These are phyloP conservation scores for Malus fusca DNA, from an alignment of 306 rosid genomes.

Conservation along the genomic window DNA sequence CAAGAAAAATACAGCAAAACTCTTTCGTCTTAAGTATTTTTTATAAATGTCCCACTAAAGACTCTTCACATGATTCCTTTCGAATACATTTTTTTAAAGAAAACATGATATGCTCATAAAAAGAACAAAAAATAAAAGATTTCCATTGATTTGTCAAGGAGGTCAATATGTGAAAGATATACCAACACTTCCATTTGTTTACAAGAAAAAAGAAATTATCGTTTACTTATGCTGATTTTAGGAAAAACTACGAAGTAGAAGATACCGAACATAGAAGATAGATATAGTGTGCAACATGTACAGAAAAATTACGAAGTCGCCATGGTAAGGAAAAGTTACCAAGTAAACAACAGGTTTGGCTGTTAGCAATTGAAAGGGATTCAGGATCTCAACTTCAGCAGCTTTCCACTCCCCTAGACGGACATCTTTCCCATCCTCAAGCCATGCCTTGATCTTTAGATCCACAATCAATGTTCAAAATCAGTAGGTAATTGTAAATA, in stretches of 20 bases:
- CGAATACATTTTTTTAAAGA: not conserved
- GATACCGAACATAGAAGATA: not conserved
- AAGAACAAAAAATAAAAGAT: not conserved
- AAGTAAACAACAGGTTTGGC: constrained; percentile 96
- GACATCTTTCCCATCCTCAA: constrained; percentile 81
- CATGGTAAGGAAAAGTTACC: constrained; percentile 30
- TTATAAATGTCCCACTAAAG: not conserved
- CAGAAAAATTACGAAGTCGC: not conserved
- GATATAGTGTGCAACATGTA: not conserved
- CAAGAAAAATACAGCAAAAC: not conserved
- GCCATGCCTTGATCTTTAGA: constrained; percentile 67
- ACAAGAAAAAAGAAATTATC: not conserved
- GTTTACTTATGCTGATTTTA: not conserved
- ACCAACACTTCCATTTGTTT: not conserved
- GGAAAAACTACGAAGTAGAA: not conserved
- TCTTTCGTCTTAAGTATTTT: not conserved
- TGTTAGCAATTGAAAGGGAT: constrained; percentile 89
- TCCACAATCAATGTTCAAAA: constrained; percentile 13
- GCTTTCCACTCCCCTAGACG: constrained; percentile 98
- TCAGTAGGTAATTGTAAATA: not conserved
- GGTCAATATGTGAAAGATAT: not conserved
- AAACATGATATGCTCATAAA: not conserved
- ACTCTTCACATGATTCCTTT: not conserved
- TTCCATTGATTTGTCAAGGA: not conserved
- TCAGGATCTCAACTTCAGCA: constrained; percentile 82